Evolutionary conservation across 345 rosid genomes (phyloP).

Genomic region (Gossypium australe): DNA sequence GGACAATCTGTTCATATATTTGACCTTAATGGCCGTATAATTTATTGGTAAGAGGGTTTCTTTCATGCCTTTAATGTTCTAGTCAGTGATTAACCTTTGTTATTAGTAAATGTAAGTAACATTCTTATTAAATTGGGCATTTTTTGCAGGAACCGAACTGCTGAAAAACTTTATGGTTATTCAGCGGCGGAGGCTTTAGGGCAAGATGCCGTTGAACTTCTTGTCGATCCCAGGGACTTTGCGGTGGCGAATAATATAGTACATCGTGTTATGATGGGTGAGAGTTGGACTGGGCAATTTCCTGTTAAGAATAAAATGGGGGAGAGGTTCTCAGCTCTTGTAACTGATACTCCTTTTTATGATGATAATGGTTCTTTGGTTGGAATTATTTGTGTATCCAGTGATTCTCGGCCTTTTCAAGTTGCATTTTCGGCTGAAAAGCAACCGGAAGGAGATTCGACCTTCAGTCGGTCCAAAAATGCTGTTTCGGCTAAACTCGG

Average conservation of each 20-base stretch:
- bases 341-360: constrained; percentile 65
- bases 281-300: constrained; percentile 88
- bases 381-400: constrained; percentile 76
- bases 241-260: constrained; percentile 46
- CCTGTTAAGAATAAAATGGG: constrained; percentile 76
- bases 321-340: constrained; percentile 53
- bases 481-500: constrained; percentile 70
- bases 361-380: constrained; percentile 69
- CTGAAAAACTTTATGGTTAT: constrained; percentile 80
- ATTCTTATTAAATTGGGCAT: not conserved
- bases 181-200: constrained; percentile 85
- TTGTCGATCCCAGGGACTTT: constrained; percentile 57
- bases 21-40: constrained; percentile 52
- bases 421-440: constrained; percentile 28
- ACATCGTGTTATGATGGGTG: constrained; percentile 52
- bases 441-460: constrained; percentile 40
- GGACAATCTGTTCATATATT: constrained; percentile 87
- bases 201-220: constrained; percentile 56
- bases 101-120: not conserved
- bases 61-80: not conserved
- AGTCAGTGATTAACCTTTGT: not conserved
- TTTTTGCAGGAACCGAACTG: constrained; percentile 69
- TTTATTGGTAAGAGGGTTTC: constrained; percentile 63
- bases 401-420: constrained; percentile 51
- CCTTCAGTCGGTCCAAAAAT: constrained; percentile 40